These are phyloP conservation scores for Nakazawaea anatomiae DNA, from an alignment of 805 yeast species.

Conservation along the genomic window DNA sequence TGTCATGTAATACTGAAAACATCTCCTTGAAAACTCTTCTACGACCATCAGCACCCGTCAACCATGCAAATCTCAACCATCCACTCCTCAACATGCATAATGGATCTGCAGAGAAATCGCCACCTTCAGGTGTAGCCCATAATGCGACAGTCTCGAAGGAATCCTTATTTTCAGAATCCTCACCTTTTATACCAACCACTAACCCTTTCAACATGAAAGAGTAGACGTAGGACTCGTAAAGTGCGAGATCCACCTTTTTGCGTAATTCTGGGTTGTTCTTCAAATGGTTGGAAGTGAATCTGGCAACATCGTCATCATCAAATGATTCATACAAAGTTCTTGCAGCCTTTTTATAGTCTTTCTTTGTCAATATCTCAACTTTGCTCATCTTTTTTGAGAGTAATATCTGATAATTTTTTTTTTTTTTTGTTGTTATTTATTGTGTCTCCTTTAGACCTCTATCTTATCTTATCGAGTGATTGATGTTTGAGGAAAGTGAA, in stretches of 20 bases:
- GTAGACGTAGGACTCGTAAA: slow-evolving; percentile 45
- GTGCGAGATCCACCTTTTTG: slow-evolving; percentile 29
- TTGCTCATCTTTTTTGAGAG: background rate
- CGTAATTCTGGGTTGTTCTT: slow-evolving; percentile 24
- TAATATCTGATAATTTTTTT: background rate
- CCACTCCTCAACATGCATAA: slow-evolving; percentile 46
- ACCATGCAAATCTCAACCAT: slow-evolving; percentile 44
- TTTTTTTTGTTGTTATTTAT: background rate
- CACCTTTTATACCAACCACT: slow-evolving; percentile 44
- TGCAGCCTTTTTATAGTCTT: slow-evolving; percentile 29
- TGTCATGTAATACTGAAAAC: slow-evolving; percentile 46
- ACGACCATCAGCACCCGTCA: slow-evolving; percentile 42
- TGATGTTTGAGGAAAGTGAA: background rate
- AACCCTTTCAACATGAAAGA: slow-evolving; percentile 47
- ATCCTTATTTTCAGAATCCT: slow-evolving; percentile 22
- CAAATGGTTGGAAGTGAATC: slow-evolving; percentile 22
- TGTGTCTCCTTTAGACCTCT: background rate
- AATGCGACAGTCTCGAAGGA: slow-evolving; percentile 48
- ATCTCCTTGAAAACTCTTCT: slow-evolving; percentile 42
- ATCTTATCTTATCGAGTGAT: background rate
- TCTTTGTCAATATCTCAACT: slow-evolving; percentile 22
- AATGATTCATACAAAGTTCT: slow-evolving; percentile 27
- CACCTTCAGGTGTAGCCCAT: slow-evolving; percentile 43
- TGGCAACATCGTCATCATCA: slow-evolving; percentile 27
- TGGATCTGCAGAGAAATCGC: slow-evolving; percentile 31